Conservation (phyloP, 2,329 filamentous ascomycete species). For the Bipolaris oryzae region DNA sequence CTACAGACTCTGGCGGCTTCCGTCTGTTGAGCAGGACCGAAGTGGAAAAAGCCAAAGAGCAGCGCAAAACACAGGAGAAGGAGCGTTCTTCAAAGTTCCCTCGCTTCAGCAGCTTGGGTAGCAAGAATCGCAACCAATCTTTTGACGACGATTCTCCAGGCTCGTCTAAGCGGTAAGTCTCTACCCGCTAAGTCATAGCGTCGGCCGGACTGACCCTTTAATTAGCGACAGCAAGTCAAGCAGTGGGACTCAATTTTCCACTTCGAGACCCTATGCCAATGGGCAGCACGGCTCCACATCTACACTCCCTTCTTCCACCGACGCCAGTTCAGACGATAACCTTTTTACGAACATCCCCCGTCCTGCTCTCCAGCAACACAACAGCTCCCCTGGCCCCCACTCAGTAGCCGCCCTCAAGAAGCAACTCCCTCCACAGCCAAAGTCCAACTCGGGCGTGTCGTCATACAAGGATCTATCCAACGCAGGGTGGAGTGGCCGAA, state of each 20-base stretch:
- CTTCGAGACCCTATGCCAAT: slow-evolving; percentile 45
- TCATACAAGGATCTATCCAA: slow-evolving; percentile 25
- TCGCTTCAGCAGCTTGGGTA: slow-evolving; percentile 43
- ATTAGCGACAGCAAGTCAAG: slow-evolving; percentile 51
- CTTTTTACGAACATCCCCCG: slow-evolving; percentile 44
- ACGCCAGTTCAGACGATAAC: slow-evolving; percentile 47
- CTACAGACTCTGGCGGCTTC: slow-evolving; percentile 38
- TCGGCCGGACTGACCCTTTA: slow-evolving; percentile 35
- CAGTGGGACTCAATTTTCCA: slow-evolving; percentile 45
- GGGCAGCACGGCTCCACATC: slow-evolving; percentile 47
- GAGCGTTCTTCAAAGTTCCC: slow-evolving; percentile 42
- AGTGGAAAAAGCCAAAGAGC: slow-evolving; percentile 35
- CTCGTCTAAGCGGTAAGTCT: slow-evolving; percentile 46
- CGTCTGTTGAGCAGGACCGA: slow-evolving; percentile 44
- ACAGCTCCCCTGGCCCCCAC: slow-evolving; percentile 36
- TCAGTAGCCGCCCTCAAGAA: slow-evolving; percentile 33
- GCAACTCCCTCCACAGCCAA: slow-evolving; percentile 36
- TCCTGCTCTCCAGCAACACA: slow-evolving; percentile 37
- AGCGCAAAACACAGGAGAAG: slow-evolving; percentile 40
- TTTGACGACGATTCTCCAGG: slow-evolving; percentile 46
- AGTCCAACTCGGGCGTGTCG: slow-evolving; percentile 28
- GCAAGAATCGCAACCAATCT: slow-evolving; percentile 44
- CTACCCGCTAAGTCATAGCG: slow-evolving; percentile 27
- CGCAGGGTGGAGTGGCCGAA: slow-evolving; percentile 23
- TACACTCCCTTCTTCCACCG: slow-evolving; percentile 50